Evolutionary conservation across 129 eudicot genomes (phyloP), one percentile per base, ranked within the genome.

Genomic region (Artemisia annua): DNA sequence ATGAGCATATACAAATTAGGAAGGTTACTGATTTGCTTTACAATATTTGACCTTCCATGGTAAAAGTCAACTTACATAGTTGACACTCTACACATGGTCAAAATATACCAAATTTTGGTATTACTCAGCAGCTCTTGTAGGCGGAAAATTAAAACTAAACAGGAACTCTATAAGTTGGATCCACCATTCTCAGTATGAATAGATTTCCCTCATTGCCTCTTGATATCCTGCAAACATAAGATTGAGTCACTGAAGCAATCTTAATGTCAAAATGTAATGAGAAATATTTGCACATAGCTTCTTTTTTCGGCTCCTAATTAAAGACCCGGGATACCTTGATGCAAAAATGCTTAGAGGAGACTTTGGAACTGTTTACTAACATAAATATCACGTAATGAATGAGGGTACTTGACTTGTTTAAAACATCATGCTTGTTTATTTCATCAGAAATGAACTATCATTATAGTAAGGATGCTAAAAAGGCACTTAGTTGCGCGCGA

Each of bases 121-220:
- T n/a, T 3, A 20, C 0, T 1, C 22, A 20, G 22, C 22, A 50
- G 69, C 63, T 32, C 20, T 16, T 51, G 50, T 63, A 50, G 70
- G 78, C n/a, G 50, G 32, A 61, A 12, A 24, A n/a, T n/a, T n/a
- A n/a, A n/a, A 17, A 46, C 56, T 77, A 70, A 22, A 63, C 11
- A 35, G 96, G 96, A 53, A 90, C 80, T 79, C 84, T 63, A 78
- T 95, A 95, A 2, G 86, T 84, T 32, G 91, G 96, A 69, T 95
- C 97, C 50, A 88, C 75, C 94, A 95, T 95, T 79, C 75, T 95
- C 81, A 90, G 70, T 84, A 95, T 76, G 88, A 95, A 95, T 75
- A 95, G 81, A 83, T 95, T 95, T 58, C 99, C 96, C 76, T 84
- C 85, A 77, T 95, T 91, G 35, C 99, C 97, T 85, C 96, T 88